phyloP scores from a whole-genome alignment of 805 yeast genomes.

The Lachancea meyersii region DNA sequence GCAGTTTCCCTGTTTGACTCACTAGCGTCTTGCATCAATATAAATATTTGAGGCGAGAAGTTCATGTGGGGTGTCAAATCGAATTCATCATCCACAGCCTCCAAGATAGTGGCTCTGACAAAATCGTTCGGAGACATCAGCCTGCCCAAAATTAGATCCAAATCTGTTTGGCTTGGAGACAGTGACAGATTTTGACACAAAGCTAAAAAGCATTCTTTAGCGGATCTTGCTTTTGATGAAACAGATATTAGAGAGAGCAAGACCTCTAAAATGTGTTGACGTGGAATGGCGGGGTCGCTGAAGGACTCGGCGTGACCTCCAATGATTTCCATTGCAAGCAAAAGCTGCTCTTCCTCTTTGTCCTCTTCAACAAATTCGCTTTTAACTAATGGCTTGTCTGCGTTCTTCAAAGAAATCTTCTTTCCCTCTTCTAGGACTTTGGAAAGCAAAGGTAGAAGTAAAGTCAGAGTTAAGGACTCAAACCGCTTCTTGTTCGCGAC shows the following conservation, averaged over 20 bases:
- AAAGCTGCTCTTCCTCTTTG: constrained; percentile 80
- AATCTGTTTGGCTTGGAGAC: constrained; percentile 50
- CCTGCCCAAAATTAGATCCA: constrained; percentile 49
- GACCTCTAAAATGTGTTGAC: constrained; percentile 55
- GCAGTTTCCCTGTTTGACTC: constrained; percentile 59
- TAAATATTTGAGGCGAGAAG: constrained; percentile 67
- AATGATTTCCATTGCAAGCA: constrained; percentile 70
- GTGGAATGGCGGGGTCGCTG: constrained; percentile 60
- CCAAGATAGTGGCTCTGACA: constrained; percentile 75
- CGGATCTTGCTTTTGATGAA: constrained; percentile 71
- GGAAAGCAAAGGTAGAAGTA: constrained; percentile 66
- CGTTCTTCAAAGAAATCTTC: constrained; percentile 44
- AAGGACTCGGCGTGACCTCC: constrained; percentile 63
- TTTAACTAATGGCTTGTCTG: constrained; percentile 46
- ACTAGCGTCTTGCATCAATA: constrained; percentile 70
- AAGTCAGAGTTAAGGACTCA: constrained; percentile 62
- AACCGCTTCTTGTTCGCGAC: constrained; percentile 66
- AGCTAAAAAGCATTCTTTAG: constrained; percentile 77
- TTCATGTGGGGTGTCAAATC: constrained; percentile 37
- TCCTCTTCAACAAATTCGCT: constrained; percentile 75
- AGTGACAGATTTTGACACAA: constrained; percentile 71
- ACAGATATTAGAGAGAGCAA: constrained; percentile 61
- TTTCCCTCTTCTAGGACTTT: constrained; percentile 65
- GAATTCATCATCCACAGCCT: constrained; percentile 80
- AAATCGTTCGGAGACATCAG: constrained; percentile 57